A percentile compares a stretch with the other conserved stretches of the same genome.
Evolutionary conservation across 305 asterid species (phyloP).

Genomic region (Stenogyne calaminthoides): DNA sequence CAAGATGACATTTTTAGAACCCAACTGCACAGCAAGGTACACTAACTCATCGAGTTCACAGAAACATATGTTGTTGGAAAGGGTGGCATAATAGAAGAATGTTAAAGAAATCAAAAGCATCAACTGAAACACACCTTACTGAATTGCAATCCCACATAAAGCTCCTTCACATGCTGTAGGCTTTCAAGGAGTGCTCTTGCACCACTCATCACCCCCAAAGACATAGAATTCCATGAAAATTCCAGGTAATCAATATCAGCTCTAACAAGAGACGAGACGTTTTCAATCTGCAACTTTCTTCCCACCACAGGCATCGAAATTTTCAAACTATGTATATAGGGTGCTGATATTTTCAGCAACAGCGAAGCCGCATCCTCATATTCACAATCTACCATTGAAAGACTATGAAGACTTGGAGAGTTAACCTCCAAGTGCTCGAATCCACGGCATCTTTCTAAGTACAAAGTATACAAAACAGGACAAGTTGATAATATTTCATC

Average conservation of each 20-base stretch:
- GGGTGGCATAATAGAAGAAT: background rate
- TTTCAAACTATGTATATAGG: background rate
- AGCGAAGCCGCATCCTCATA: no score
- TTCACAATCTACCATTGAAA: background rate
- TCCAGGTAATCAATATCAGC: background rate
- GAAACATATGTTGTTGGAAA: background rate
- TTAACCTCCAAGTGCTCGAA: background rate
- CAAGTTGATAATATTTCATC: background rate
- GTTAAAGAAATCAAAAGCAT: background rate
- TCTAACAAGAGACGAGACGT: background rate
- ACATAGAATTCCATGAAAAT: no score
- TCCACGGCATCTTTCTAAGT: background rate
- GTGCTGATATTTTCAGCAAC: slow-evolving; percentile 5
- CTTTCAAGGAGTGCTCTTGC: background rate
- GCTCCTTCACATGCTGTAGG: slow-evolving; percentile 17
- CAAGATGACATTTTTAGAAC: background rate
- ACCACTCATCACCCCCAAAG: background rate
- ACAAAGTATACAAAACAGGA: background rate
- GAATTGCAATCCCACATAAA: slow-evolving; percentile 5
- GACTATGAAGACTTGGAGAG: background rate
- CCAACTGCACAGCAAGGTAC: background rate
- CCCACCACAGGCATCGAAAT: background rate
- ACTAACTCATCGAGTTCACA: background rate
- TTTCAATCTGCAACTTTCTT: background rate
- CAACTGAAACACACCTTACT: background rate